Evolutionary conservation across 2,329 filamentous ascomycete genomes (phyloP).

Genomic region (Macrophomina phaseolina): DNA sequence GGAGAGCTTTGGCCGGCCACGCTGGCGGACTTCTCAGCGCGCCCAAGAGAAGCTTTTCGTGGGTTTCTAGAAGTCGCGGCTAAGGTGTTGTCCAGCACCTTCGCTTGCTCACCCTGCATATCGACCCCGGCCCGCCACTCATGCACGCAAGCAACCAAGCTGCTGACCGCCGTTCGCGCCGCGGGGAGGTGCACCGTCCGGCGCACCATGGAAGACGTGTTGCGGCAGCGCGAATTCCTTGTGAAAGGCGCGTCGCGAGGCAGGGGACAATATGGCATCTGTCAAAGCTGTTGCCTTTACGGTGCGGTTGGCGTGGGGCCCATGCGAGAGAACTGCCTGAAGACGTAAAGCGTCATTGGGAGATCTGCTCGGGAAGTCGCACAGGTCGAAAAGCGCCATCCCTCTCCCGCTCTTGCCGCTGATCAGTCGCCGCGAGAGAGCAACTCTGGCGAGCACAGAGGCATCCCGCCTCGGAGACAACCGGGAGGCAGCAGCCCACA

Average conservation of each 20-base stretch:
- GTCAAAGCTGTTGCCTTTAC: not conserved
- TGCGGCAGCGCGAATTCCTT: not conserved
- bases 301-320: not conserved
- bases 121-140: not conserved
- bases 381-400: not conserved
- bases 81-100: constrained; percentile 1
- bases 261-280: not conserved
- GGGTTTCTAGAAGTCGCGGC: not conserved
- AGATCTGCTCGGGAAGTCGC: not conserved
- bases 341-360: not conserved
- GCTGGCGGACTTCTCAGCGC: not conserved
- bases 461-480: too few species aligned
- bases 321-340: not conserved
- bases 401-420: too few species aligned
- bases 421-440: not conserved
- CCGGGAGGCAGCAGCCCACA: not conserved
- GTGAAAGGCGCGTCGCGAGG: not conserved
- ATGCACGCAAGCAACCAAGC: not conserved
- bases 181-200: not conserved
- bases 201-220: not conserved
- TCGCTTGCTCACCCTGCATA: not conserved
- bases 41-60: not conserved
- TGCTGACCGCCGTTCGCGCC: constrained; percentile 2
- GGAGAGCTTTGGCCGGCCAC: not conserved
- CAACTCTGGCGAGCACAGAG: too few species aligned